Percentiles rank a stretch among this genome's conserved stretches.
Conservation (phyloP, 1,139 yeast species). For the Geotrichum macrosporum region DNA sequence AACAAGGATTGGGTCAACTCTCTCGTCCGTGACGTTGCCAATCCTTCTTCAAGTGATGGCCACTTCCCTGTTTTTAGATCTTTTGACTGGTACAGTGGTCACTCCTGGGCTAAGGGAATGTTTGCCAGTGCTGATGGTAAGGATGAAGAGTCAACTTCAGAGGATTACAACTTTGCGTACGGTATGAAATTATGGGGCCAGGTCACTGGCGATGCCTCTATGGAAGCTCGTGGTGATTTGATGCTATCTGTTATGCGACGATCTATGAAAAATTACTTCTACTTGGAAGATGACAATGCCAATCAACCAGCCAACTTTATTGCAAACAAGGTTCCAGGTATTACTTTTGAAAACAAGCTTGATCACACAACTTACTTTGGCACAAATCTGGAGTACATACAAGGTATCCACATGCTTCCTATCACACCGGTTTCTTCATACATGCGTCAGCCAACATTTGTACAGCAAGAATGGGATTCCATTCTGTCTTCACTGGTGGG, state of each 20-base stretch:
- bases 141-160: conserved; percentile 71
- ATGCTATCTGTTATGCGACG: conserved; percentile 60
- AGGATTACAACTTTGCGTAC: conserved; percentile 64
- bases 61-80: conserved; percentile 67
- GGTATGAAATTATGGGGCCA: conserved; percentile 74
- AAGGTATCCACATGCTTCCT: conserved; percentile 91
- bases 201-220: conserved; percentile 55
- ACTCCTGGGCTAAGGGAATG: conserved; percentile 79
- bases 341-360: conserved; percentile 70
- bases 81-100: conserved; percentile 76
- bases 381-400: conserved; percentile 65
- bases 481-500: conserved; percentile 47
- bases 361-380: conserved; percentile 90
- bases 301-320: conserved; percentile 50
- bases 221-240: conserved; percentile 65
- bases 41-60: conserved; percentile 49
- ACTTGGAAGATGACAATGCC: conserved; percentile 50
- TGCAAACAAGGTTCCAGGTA: conserved; percentile 65
- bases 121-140: conserved; percentile 65
- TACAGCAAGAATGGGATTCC: conserved; percentile 70
- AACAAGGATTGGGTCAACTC: conserved; percentile 58
- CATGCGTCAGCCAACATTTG: conserved; percentile 62
- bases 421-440: conserved; percentile 74
- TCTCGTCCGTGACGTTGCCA: conserved; percentile 66
- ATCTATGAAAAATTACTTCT: conserved; percentile 59